These are phyloP conservation scores for Xylaria sp. DNA, from an alignment of 2,329 filamentous ascomycete species.

Conservation along the genomic window DNA sequence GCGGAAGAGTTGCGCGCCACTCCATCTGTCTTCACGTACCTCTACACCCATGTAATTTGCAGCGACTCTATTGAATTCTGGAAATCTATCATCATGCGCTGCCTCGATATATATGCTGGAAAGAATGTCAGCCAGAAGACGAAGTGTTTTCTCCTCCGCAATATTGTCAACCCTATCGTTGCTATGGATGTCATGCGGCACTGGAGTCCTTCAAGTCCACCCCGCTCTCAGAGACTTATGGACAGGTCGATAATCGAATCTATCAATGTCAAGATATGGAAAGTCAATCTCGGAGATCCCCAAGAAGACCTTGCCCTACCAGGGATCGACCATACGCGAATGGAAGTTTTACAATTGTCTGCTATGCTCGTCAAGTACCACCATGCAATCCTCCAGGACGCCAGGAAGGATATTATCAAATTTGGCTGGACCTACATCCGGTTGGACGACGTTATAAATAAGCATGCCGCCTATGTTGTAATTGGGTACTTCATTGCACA, in stretches of 20 bases:
- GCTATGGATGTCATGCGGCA: constrained; percentile 94
- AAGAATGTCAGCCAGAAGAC: constrained; percentile 84
- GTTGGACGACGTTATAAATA: constrained; percentile 99
- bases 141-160: constrained; percentile 91
- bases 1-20: constrained; percentile 82
- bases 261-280: constrained; percentile 94
- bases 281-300: constrained; percentile 82
- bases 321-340: constrained; percentile 93
- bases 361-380: constrained; percentile 97
- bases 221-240: constrained; percentile 75
- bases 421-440: constrained; percentile 99
- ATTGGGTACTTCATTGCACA: constrained; percentile 98
- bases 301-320: constrained; percentile 85
- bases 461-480: constrained; percentile 96
- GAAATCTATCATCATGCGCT: constrained; percentile 82
- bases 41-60: constrained; percentile 85
- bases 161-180: constrained; percentile 94
- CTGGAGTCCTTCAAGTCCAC: constrained; percentile 69
- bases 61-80: constrained; percentile 88
- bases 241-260: constrained; percentile 88
- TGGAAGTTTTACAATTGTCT: constrained; percentile 95
- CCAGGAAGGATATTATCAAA: constrained; percentile 97
- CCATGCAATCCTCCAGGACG: constrained; percentile 84
- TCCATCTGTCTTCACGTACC: constrained; percentile 79
- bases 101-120: constrained; percentile 85